These are phyloP conservation scores for Fusarium haematococcum DNA, from an alignment of 2,329 filamentous ascomycete genomes.

Conservation along the genomic window DNA sequence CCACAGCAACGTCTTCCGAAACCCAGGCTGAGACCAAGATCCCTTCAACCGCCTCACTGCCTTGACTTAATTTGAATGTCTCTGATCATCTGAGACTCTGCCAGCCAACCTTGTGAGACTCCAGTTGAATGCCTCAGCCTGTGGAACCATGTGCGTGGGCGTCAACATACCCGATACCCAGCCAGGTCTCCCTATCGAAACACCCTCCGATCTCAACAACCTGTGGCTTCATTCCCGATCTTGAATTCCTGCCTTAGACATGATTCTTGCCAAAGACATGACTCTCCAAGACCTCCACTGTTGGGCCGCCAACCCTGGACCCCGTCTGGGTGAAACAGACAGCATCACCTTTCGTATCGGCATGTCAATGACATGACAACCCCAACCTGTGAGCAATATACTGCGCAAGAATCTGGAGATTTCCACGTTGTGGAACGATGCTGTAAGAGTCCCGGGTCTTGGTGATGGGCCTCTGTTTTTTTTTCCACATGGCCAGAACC, in stretches of 20 bases:
- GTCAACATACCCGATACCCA: background rate
- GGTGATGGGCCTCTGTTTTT: background rate
- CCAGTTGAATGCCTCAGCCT: background rate
- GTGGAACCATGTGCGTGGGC: background rate
- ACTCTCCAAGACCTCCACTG: background rate
- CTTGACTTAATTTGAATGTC: background rate
- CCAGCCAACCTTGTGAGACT: background rate
- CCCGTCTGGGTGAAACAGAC: background rate
- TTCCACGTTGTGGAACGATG: constrained; percentile 25
- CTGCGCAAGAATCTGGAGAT: background rate
- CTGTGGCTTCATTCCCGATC: background rate
- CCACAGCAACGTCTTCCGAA: background rate
- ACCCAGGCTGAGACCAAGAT: background rate
- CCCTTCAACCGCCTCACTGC: background rate
- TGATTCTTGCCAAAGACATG: background rate
- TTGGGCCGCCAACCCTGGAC: background rate
- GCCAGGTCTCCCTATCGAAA: background rate
- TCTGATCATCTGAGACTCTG: background rate
- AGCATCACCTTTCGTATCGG: constrained; percentile 1
- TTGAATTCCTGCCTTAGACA: background rate
- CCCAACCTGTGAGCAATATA: background rate
- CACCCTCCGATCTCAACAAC: background rate
- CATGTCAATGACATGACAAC: constrained; percentile 1
- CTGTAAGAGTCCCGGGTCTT: constrained; percentile 3
- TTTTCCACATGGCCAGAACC: background rate